Evolutionary conservation across 2,329 filamentous ascomycete species (phyloP).

Genomic region (Colletotrichum lindemuthianum): DNA sequence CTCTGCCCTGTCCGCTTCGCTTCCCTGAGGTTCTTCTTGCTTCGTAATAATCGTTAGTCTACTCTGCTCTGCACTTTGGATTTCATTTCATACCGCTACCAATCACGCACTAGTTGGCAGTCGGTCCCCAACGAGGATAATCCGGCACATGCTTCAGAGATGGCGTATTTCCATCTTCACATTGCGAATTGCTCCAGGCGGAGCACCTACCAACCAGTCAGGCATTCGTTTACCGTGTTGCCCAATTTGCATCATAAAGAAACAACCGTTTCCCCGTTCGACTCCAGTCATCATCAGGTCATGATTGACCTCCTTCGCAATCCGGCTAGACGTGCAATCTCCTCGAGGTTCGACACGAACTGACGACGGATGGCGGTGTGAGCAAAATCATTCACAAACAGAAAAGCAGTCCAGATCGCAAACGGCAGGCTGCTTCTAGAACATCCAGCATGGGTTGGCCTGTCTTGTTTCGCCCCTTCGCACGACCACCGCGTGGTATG

Average conservation of each 20-base stretch:
- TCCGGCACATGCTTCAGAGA: slow-evolving; percentile 27
- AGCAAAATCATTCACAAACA: slow-evolving; percentile 13
- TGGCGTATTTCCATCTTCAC: slow-evolving; percentile 29
- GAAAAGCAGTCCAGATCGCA: background rate
- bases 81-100: slow-evolving; percentile 13
- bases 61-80: no score
- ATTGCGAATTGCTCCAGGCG: slow-evolving; percentile 29
- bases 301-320: slow-evolving; percentile 1
- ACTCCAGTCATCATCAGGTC: slow-evolving; percentile 14
- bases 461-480: slow-evolving; percentile 16
- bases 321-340: slow-evolving; percentile 14
- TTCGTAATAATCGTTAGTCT: slow-evolving; percentile 14
- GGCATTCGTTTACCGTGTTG: background rate
- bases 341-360: background rate
- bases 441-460: slow-evolving; percentile 24
- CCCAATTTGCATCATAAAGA: slow-evolving; percentile 20
- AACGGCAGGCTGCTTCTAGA: slow-evolving; percentile 21
- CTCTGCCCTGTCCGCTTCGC: slow-evolving; percentile 10
- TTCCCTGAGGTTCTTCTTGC: slow-evolving; percentile 22
- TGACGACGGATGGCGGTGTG: slow-evolving; percentile 29
- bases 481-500: slow-evolving; percentile 26
- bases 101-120: slow-evolving; percentile 3
- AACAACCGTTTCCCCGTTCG: slow-evolving; percentile 1
- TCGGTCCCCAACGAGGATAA: slow-evolving; percentile 12
- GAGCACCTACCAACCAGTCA: slow-evolving; percentile 19